Evolutionary conservation across 2,329 filamentous ascomycete species (phyloP), one percentile per base, ranked within the genome.

Genomic region (Hypoxylon sp.): DNA sequence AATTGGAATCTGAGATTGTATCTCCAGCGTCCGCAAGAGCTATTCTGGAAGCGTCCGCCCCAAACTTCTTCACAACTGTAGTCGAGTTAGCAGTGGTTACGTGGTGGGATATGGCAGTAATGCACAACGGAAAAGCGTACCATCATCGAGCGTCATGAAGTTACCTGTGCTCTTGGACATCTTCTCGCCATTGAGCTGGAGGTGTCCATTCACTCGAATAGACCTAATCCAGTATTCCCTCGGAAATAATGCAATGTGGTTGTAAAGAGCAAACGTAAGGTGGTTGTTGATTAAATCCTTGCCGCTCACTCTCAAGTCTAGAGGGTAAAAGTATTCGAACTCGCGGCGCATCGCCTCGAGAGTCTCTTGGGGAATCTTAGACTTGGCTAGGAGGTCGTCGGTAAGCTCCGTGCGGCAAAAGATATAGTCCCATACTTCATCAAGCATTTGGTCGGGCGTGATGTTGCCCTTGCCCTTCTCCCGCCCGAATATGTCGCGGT

Each of bases 81-180:
- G 4, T 5, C 2, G 14, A 2, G 38, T 68, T 50, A 68, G 54
- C 22, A 24, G 26, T 9, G n/a, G 87, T n/a, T 36, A 24, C 5
- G 11, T 32, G 18, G 5, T 9, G 18, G 4, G 18, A n/a, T n/a
- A n/a, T n/a, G n/a, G n/a, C n/a, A n/a, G n/a, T n/a, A n/a, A n/a
- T n/a, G 26, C 16, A 33, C 14, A 16, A 20, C 8, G n/a, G 4
- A 11, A 33, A 11, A 45, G 12, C 12, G 49, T 60, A 67, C 64
- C 62, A 67, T 97, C 92, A 56, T 89, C 87, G 54, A 98, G 84
- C 9, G 96, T 98, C 78, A 99, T 85, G 84, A 99, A 99, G 82
- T 98, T 99, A 67, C 96, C 96, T 0, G 94, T 97, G 56, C 91
- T 95, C 84, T 99, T 99, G 78, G 89, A 91, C 96, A 99, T 99